Evolutionary conservation across 1,284 basidiomycete genomes (phyloP).

Genomic region (Blastosporella zonata): DNA sequence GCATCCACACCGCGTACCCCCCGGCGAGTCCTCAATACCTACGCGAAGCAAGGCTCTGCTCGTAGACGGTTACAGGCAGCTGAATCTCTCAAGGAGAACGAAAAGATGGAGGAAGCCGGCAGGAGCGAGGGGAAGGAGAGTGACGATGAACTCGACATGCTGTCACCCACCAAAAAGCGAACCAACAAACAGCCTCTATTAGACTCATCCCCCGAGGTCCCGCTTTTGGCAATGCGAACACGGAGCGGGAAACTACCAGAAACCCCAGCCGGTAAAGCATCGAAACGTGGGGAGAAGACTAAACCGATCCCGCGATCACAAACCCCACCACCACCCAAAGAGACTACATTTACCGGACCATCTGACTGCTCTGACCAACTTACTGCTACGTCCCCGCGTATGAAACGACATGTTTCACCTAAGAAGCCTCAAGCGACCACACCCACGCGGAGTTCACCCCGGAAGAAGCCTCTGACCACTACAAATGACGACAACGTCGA

Average conservation of each 20-base stretch:
- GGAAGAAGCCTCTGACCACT: slow-evolving; percentile 6
- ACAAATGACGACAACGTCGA: slow-evolving; percentile 5
- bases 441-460: slow-evolving; percentile 6
- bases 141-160: slow-evolving; percentile 20
- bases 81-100: slow-evolving; percentile 13
- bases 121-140: slow-evolving; percentile 8
- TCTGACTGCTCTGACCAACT: background rate
- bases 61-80: background rate
- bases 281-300: slow-evolving; percentile 1
- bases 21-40: slow-evolving; percentile 7
- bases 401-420: background rate
- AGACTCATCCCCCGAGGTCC: background rate
- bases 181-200: background rate
- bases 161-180: slow-evolving; percentile 13
- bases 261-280: slow-evolving; percentile 3
- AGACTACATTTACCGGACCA: background rate
- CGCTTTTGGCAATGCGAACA: background rate
- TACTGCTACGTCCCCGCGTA: background rate
- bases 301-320: background rate
- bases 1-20: slow-evolving; percentile 5
- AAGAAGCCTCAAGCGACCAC: slow-evolving; percentile 1
- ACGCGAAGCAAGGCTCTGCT: slow-evolving; percentile 3
- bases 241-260: slow-evolving; percentile 4
- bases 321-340: background rate
- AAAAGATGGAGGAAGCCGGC: slow-evolving; percentile 2